These are phyloP conservation scores for Lithospermum erythrorhizon DNA, from an alignment of 257 asterid species.

Conservation along the genomic window DNA sequence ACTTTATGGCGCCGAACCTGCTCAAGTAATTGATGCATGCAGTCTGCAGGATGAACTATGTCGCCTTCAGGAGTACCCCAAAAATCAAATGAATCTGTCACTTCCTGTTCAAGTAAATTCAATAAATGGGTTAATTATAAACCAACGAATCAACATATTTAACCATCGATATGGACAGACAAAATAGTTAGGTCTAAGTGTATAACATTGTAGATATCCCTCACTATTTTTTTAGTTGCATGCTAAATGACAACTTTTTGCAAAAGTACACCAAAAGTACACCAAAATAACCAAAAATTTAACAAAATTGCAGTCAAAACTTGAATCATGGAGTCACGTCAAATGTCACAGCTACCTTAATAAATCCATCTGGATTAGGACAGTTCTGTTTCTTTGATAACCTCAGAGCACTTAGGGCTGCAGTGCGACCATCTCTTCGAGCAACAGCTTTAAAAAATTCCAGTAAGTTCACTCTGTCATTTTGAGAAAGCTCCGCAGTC, in stretches of 20 bases:
- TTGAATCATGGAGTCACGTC: constrained; percentile 1
- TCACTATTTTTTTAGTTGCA: background rate
- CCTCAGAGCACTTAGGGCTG: constrained; percentile 25
- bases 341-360: constrained; percentile 15
- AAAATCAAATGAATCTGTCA: constrained; percentile 66
- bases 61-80: constrained; percentile 95
- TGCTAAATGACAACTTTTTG: background rate
- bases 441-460: constrained; percentile 36
- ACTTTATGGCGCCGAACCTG: constrained; percentile 84
- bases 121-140: background rate
- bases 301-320: background rate
- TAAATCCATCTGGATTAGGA: constrained; percentile 27
- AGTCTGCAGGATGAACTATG: constrained; percentile 82
- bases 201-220: background rate
- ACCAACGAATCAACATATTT: background rate
- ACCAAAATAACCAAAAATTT: background rate
- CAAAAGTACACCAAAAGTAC: background rate
- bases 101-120: constrained; percentile 45
- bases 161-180: background rate
- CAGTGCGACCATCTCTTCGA: constrained; percentile 31
- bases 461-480: constrained; percentile 22
- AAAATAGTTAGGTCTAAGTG: background rate
- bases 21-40: constrained; percentile 84
- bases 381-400: constrained; percentile 33
- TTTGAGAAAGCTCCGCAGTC: constrained; percentile 35